phyloP scores from a whole-genome alignment of 371 early-diverging fungal species.

The Basidiobolus meristosporus region DNA sequence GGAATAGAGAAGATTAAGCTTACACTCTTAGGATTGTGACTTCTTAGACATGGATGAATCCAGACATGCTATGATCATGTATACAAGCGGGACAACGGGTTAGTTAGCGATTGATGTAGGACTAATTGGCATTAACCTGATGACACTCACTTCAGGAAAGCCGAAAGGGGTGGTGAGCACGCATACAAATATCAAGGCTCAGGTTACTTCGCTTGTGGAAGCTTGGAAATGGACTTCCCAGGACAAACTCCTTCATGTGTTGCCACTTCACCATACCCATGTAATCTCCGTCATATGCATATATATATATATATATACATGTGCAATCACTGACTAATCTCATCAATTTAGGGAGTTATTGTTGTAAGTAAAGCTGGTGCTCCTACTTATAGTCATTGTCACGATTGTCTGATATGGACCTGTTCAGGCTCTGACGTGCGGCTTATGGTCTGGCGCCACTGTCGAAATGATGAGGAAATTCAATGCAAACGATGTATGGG shows the following conservation, averaged over 20 bases:
- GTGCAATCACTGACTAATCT: background rate
- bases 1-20: background rate
- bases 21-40: background rate
- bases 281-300: conserved; percentile 11
- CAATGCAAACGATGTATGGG: conserved; percentile 37
- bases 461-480: conserved; percentile 55
- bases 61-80: conserved; percentile 49
- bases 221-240: conserved; percentile 49
- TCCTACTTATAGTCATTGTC: background rate
- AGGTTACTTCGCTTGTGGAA: conserved; percentile 31
- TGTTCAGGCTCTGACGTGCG: conserved; percentile 36
- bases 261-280: conserved; percentile 77
- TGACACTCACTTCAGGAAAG: conserved; percentile 19
- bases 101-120: background rate
- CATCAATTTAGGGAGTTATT: conserved; percentile 3
- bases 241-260: conserved; percentile 54
- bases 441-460: conserved; percentile 46
- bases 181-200: conserved; percentile 37
- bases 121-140: conserved; percentile 1
- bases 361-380: conserved; percentile 4
- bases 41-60: too few species aligned
- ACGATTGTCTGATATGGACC: conserved; percentile 7
- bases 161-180: conserved; percentile 73
- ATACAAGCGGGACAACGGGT: conserved; percentile 61
- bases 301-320: background rate